Percentiles rank a stretch among this genome's conserved stretches.
Evolutionary conservation across 441 rosid species (phyloP).

Genomic region (Euphorbia corollata): DNA sequence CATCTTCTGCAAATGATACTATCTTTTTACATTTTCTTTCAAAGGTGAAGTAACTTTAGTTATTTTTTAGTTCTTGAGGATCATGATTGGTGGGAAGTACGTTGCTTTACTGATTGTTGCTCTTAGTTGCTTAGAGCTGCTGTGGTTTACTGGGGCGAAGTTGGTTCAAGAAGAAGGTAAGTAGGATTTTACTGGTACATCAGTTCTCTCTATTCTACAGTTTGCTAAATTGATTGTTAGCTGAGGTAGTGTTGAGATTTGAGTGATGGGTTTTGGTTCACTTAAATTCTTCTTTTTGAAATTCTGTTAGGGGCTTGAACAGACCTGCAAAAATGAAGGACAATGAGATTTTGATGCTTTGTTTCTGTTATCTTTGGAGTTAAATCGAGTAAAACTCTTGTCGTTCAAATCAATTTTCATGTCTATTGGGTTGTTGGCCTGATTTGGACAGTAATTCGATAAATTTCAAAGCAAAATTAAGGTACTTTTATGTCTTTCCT

Average conservation of each 20-base stretch:
- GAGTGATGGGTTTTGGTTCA: slow-evolving; percentile 1
- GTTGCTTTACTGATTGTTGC: slow-evolving; percentile 34
- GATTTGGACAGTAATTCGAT: neutral
- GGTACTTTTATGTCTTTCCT: neutral
- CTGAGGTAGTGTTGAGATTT: neutral
- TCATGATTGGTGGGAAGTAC: slow-evolving; percentile 29
- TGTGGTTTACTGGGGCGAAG: slow-evolving; percentile 34
- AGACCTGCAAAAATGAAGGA: slow-evolving; percentile 12
- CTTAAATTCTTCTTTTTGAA: neutral
- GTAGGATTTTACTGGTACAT: slow-evolving; percentile 10
- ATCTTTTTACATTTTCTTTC: neutral
- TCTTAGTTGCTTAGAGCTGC: slow-evolving; percentile 36
- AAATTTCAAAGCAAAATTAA: neutral
- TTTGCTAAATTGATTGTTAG: slow-evolving; percentile 10
- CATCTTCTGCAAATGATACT: neutral
- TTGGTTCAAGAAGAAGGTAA: slow-evolving; percentile 60
- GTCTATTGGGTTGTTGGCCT: neutral
- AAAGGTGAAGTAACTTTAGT: no score
- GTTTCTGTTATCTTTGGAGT: neutral
- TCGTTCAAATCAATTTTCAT: neutral
- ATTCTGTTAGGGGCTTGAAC: slow-evolving; percentile 16
- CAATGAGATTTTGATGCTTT: neutral
- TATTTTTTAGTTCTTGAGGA: neutral
- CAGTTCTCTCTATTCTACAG: neutral
- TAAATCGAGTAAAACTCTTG: neutral